Evolutionary conservation across 352 stramenopile genomes (phyloP), one percentile per base, ranked within the genome.

Genomic region (Pythium aphanidermatum): DNA sequence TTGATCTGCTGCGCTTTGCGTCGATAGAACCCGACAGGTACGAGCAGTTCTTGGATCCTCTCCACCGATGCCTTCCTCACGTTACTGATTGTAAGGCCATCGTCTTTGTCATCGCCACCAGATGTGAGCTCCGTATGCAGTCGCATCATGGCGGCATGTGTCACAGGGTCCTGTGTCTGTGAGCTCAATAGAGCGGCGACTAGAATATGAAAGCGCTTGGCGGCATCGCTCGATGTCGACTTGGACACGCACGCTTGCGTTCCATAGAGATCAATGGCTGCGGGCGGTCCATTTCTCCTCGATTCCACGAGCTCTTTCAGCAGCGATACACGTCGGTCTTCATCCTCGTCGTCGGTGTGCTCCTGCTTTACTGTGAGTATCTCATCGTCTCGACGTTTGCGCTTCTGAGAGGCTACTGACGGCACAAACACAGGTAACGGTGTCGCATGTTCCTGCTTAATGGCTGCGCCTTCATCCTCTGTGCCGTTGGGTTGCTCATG

Each of bases 121-220:
- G 12, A 12, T 48, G 34, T n/a, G 14, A 63, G 51, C 17, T 61
- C 44, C 16, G 32, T 30, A 28, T 88, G 75, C 39, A 91, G 58
- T 12, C 75, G 74, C 35, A 75, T 62, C 78, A 91, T 91, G 8
- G 75, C 78, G 4, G 63, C 75, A 25, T 80, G 68, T 0, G 78
- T 88, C 63, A 86, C 64, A 8, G 60, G 46, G 43, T 91, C 78
- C 17, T 77, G 71, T 1, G 78, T 91, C 59, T 91, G 78, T 10
- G 78, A 81, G 51, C 78, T 91, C 27, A 91, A 45, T 20, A 91
- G 26, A 19, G 76, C 67, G 0, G 63, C 79, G 3, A 85, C 64
- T 11, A 88, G 44, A 25, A 88, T 63, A 34, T 88, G 73, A 54
- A 87, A 87, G 9, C 74, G 65, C 56, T 69, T 41, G 11, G 37